Evolutionary conservation across 1,284 basidiomycete species (phyloP), one percentile per base, ranked within the genome.

Genomic region (Rhodofomes roseus): DNA sequence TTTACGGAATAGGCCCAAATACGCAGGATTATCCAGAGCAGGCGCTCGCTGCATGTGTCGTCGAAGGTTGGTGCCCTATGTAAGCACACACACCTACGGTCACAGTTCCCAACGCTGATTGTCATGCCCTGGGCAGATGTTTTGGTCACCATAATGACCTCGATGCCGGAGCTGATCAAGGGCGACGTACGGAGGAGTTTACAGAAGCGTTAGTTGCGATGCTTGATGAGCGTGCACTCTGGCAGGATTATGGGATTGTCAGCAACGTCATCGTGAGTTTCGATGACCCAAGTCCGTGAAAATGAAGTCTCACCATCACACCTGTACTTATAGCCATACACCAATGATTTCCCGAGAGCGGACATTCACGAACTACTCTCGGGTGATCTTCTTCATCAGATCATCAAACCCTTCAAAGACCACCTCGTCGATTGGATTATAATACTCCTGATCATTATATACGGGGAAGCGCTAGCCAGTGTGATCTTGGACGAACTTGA

Each of bases 401-500:
- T 54, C 58, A 60, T 64, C 31, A 60, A 62, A 27, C 51, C 54
- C 1, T 63, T 64, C 55, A 70, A 71, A 41, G 71, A 71, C 59
- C 71, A 68, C 52, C 56, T 73, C 1, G 68, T 72, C 0, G 60
- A 57, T 0, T 73, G 72, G 72, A 59, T 69, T 0, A 53, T 37
- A 0, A 56, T 67, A 20, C 73, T 70, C 53, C 34, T 73, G 12
- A 22, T 44, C 2, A 34, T 57, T 0, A 43, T 37, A 20, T 51
- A 71, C 61, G 63, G 62, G 0, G 54, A 69, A 50, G 27, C 20
- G 2, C 37, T 40, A 1, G 71, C 64, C 0, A 16, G 59, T 2
- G 63, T 63, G 31, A 69, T 73, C 16, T 54, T 72, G 2, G 59
- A 65, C 27, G 70, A 73, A 31, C 72, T 72, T 57, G 70, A 74